phyloP scores from a whole-genome alignment of 1,139 yeast species.

The Petasospora fabianii region DNA sequence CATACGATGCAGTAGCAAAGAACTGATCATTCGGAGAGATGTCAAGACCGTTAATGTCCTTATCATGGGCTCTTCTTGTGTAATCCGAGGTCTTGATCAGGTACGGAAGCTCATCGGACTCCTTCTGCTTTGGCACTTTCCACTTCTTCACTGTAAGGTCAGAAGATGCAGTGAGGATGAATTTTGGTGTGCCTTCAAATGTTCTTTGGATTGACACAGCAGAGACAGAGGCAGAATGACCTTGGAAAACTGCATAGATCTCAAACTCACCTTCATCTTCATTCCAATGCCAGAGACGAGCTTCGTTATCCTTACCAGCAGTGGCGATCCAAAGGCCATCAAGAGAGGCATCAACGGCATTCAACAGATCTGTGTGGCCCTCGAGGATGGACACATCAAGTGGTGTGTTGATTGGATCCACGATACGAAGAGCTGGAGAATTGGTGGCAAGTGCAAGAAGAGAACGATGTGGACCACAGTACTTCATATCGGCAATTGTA shows the following conservation, averaged over 20 bases:
- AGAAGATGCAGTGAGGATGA: conserved; percentile 78
- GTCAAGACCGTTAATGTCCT: conserved; percentile 87
- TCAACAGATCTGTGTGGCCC: conserved; percentile 84
- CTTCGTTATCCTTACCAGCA: conserved; percentile 88
- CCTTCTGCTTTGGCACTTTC: conserved; percentile 54
- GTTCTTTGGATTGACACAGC: conserved; percentile 74
- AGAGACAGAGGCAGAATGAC: conserved; percentile 85
- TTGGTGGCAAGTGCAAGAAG: conserved; percentile 84
- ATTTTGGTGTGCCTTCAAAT: conserved; percentile 56
- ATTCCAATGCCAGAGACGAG: conserved; percentile 73
- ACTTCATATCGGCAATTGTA: conserved; percentile 83
- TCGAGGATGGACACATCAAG: conserved; percentile 62
- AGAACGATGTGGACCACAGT: conserved; percentile 60
- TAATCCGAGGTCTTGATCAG: conserved; percentile 56
- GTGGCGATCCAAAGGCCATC: conserved; percentile 91
- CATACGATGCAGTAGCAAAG: conserved; percentile 95
- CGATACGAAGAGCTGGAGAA: conserved; percentile 82
- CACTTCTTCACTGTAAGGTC: conserved; percentile 91
- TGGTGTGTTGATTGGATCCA: conserved; percentile 50
- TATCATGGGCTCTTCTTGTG: conserved; percentile 95
- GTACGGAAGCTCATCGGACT: conserved; percentile 30
- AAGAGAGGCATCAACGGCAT: conserved; percentile 68
- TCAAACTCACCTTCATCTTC: conserved; percentile 40
- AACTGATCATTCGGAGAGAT: conserved; percentile 83
- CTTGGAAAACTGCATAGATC: conserved; percentile 61